Evolutionary conservation across 139 green algal species (phyloP).

Genomic region (Astrephomene gubernaculifera): DNA sequence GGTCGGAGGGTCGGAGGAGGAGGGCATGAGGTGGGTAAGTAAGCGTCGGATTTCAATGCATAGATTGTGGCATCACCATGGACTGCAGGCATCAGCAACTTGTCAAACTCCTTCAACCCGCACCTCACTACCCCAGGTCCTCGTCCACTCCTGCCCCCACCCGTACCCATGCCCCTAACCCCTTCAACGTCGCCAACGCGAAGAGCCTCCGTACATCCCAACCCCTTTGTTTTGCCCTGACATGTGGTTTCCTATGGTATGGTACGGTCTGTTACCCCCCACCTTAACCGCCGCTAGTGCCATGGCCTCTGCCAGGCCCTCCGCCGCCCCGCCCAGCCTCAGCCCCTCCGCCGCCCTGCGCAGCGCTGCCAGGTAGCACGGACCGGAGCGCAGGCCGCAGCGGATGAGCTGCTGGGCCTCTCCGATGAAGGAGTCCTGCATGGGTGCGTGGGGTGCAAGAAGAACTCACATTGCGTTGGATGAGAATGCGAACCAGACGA

Average conservation of each 20-base stretch:
- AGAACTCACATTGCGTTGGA: too few species aligned
- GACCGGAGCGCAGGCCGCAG: background rate
- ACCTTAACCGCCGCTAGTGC: slow-evolving; percentile 30
- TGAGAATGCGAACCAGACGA: too few species aligned
- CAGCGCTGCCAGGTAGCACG: slow-evolving; percentile 35
- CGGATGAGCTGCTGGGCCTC: slow-evolving; percentile 46
- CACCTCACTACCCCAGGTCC: background rate
- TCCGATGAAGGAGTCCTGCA: slow-evolving; percentile 26
- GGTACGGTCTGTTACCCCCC: too few species aligned
- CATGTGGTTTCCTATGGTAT: too few species aligned
- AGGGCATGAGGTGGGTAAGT: background rate
- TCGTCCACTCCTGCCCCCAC: background rate
- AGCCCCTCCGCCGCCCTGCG: slow-evolving; percentile 43
- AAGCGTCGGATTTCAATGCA: background rate
- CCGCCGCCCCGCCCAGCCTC: slow-evolving; percentile 16
- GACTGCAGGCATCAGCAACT: background rate
- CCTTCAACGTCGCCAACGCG: background rate
- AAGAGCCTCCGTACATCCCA: background rate
- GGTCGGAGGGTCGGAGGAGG: background rate
- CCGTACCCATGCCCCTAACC: background rate
- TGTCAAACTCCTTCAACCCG: background rate
- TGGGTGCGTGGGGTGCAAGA: background rate
- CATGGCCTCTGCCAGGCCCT: slow-evolving; percentile 34
- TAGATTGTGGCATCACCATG: background rate
- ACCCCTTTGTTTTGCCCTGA: too few species aligned